Percentiles rank a stretch among this genome's conserved stretches.
phyloP scores from a whole-genome alignment of 1,284 basidiomycete species.

The Leccinum pachyderme region DNA sequence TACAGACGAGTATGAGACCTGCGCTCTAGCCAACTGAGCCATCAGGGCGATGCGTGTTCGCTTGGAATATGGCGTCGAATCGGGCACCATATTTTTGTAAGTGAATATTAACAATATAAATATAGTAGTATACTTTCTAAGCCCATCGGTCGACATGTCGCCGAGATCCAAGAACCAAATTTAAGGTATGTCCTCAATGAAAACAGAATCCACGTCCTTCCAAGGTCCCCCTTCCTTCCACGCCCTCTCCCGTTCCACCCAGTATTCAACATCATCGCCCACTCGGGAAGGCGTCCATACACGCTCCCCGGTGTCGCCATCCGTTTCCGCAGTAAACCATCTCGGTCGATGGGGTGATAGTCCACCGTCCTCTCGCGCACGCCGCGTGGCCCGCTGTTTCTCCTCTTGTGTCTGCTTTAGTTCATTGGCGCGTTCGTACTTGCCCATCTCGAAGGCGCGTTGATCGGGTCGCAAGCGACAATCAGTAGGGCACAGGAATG shows the following conservation, averaged over 20 bases:
- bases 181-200: slow-evolving; percentile 53
- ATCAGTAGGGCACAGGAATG: slow-evolving; percentile 87
- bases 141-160: background rate
- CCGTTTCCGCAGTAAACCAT: slow-evolving; percentile 78
- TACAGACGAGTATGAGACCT: slow-evolving; percentile 32
- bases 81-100: background rate
- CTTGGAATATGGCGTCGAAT: background rate
- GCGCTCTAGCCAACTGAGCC: slow-evolving; percentile 37
- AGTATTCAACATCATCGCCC: slow-evolving; percentile 71
- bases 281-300: slow-evolving; percentile 74
- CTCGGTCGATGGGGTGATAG: slow-evolving; percentile 75
- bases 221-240: slow-evolving; percentile 52
- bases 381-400: slow-evolving; percentile 77
- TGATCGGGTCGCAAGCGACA: slow-evolving; percentile 94
- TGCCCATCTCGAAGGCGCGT: slow-evolving; percentile 91
- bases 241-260: slow-evolving; percentile 74
- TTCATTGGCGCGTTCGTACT: slow-evolving; percentile 87
- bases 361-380: slow-evolving; percentile 75
- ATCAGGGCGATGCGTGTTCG: slow-evolving; percentile 9
- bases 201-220: slow-evolving; percentile 77
- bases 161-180: background rate
- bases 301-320: slow-evolving; percentile 83
- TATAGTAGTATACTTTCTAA: background rate
- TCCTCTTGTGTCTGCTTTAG: slow-evolving; percentile 90
- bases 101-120: background rate